These are phyloP conservation scores for Oenanthe sinensis DNA, from an alignment of 129 eudicot genomes.

Conservation along the genomic window DNA sequence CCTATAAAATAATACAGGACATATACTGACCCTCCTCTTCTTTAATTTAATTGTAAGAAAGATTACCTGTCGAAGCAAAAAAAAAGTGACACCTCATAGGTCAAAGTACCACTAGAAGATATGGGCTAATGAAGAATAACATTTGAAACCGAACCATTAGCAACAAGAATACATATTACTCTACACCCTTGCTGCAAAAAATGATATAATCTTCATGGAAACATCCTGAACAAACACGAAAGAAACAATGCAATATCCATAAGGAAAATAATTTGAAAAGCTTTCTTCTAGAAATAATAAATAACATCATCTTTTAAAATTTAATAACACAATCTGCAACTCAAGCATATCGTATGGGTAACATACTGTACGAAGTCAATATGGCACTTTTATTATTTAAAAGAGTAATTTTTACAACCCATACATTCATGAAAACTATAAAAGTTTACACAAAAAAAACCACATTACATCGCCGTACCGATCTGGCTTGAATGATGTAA, in stretches of 20 bases:
- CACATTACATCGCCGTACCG: neutral
- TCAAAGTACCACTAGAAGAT: slow-evolving; percentile 82
- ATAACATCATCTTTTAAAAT: neutral
- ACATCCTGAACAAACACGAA: slow-evolving; percentile 51
- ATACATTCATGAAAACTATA: neutral
- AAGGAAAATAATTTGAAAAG: neutral
- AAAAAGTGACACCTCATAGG: slow-evolving; percentile 64
- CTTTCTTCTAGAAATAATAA: neutral
- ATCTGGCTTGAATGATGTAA: neutral
- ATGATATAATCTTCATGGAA: slow-evolving; percentile 64
- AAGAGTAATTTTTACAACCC: neutral
- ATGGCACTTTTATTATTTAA: neutral
- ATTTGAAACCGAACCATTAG: slow-evolving; percentile 79
- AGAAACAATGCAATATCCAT: neutral
- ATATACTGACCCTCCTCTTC: neutral
- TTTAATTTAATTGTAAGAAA: neutral
- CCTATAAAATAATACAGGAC: neutral
- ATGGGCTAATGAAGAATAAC: slow-evolving; percentile 81
- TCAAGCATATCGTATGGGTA: neutral
- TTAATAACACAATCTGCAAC: neutral
- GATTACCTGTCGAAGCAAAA: neutral
- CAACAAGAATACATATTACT: no score
- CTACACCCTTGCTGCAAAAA: slow-evolving; percentile 73
- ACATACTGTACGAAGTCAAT: neutral
- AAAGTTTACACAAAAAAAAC: neutral